Conservation (phyloP, 768 basidiomycete species). For the Rhodosporidiobolus sp. region DNA sequence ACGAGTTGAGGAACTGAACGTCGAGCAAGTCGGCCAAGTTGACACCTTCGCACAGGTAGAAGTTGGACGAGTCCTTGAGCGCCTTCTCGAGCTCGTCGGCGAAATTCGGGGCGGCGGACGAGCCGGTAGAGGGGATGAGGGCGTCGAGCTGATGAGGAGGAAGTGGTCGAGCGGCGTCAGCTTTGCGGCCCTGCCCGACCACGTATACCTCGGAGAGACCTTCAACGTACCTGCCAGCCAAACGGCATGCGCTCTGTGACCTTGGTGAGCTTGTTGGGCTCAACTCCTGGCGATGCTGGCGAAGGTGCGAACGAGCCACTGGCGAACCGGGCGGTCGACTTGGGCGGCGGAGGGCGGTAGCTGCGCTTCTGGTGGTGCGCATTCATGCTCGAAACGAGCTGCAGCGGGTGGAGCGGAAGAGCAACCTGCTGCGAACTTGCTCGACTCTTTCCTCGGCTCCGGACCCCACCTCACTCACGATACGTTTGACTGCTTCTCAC, state of each 20-base stretch:
- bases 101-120: background rate
- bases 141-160: slow-evolving; percentile 18
- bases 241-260: slow-evolving; percentile 23
- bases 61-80: background rate
- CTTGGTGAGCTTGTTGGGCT: background rate
- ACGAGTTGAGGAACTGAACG: slow-evolving; percentile 19
- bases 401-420: too few relatives aligned
- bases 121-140: slow-evolving; percentile 3
- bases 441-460: too few relatives aligned
- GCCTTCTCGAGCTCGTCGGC: background rate
- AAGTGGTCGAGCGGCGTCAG: background rate
- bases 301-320: background rate
- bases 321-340: background rate
- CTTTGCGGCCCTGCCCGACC: too few relatives aligned
- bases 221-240: slow-evolving; percentile 28
- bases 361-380: slow-evolving; percentile 34
- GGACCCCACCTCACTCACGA: too few relatives aligned
- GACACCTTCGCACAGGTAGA: slow-evolving; percentile 6
- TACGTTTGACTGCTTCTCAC: too few relatives aligned
- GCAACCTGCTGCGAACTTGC: too few relatives aligned
- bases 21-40: slow-evolving; percentile 31
- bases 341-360: slow-evolving; percentile 15
- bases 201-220: too few relatives aligned
- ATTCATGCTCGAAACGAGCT: slow-evolving; percentile 11
- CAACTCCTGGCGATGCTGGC: background rate